A percentile compares a stretch with the other conserved stretches of the same genome.
These are phyloP conservation scores for Candida labiduridarum DNA, from an alignment of 1,139 yeast genomes.

Conservation along the genomic window DNA sequence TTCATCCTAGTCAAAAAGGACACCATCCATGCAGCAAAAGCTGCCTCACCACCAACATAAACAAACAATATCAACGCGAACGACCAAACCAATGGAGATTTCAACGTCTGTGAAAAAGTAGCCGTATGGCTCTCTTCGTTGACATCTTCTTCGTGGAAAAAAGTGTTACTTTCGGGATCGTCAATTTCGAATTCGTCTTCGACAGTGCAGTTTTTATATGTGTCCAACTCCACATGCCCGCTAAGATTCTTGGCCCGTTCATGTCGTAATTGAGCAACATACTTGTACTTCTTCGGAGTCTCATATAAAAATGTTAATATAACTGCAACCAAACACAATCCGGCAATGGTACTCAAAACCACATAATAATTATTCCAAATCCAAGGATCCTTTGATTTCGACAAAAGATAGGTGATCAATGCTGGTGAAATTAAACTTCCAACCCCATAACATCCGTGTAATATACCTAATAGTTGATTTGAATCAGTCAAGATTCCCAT, in stretches of 20 bases:
- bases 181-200: conserved; percentile 16
- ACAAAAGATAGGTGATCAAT: conserved; percentile 47
- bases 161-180: conserved; percentile 6
- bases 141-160: conserved; percentile 19
- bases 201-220: conserved; percentile 9
- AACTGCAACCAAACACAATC: conserved; percentile 23
- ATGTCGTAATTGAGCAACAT: conserved; percentile 21
- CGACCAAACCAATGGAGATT: conserved; percentile 46
- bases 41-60: conserved; percentile 70
- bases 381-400: conserved; percentile 39
- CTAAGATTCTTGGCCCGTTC: conserved; percentile 12
- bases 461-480: conserved; percentile 63
- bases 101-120: conserved; percentile 35
- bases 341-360: conserved; percentile 32
- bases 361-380: conserved; percentile 50
- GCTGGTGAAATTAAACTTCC: conserved; percentile 72
- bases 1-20: conserved; percentile 58
- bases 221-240: conserved; percentile 8
- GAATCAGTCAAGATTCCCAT: conserved; percentile 58
- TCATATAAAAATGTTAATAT: conserved; percentile 49
- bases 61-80: conserved; percentile 55
- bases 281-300: conserved; percentile 56
- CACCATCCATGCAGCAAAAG: conserved; percentile 70
- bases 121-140: conserved; percentile 19
- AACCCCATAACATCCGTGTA: conserved; percentile 70